Conservation (phyloP, 257 asterid species). For the Solanum sparsipilum region DNA sequence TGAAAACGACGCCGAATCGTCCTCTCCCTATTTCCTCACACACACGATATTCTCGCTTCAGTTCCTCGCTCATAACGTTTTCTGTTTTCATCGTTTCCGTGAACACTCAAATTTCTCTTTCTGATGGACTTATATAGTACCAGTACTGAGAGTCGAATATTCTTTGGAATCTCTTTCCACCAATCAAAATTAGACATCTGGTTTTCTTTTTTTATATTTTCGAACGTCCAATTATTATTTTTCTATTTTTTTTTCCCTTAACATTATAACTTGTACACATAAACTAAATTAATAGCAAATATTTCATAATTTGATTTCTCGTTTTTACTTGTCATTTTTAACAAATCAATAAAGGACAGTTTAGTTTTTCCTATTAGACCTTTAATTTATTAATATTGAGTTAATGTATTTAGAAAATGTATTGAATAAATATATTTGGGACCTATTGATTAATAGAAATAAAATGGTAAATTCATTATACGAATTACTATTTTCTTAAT, state of each 20-base stretch:
- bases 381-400: background rate
- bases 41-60: constrained; percentile 40
- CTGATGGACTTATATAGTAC: background rate
- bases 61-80: constrained; percentile 38
- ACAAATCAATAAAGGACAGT: too few relatives aligned
- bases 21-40: constrained; percentile 63
- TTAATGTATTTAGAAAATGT: too few relatives aligned
- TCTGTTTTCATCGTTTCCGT: constrained; percentile 1
- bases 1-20: constrained; percentile 59
- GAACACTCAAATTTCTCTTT: background rate
- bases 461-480: too few relatives aligned
- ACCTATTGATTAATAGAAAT: too few relatives aligned
- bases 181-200: background rate
- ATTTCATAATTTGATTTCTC: background rate
- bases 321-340: too few relatives aligned
- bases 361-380: background rate
- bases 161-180: background rate
- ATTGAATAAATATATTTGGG: too few relatives aligned
- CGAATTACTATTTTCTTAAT: too few relatives aligned
- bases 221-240: too few relatives aligned
- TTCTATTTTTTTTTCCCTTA: background rate
- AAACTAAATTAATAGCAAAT: too few relatives aligned
- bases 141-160: background rate
- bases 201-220: background rate
- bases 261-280: background rate